Conservation (phyloP, 2,329 filamentous ascomycete genomes). For the Penicillium crustosum region DNA sequence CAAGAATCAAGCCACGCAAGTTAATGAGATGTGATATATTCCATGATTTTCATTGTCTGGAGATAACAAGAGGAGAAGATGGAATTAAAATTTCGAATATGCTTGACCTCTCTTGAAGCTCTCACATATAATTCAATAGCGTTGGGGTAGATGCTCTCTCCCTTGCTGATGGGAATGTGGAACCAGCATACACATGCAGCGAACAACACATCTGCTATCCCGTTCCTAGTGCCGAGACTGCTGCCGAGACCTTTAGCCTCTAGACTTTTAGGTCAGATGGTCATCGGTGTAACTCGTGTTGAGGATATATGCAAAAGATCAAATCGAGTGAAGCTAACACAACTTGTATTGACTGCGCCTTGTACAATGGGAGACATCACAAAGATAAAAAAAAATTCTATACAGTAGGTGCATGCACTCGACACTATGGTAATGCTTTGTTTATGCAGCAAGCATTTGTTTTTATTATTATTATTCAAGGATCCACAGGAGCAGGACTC, state of each 20-base stretch:
- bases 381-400: neutral
- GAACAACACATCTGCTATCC: slow-evolving; percentile 2
- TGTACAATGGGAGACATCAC: slow-evolving; percentile 2
- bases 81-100: neutral
- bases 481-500: slow-evolving; percentile 14
- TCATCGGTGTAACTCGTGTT: slow-evolving; percentile 2
- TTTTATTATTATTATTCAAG: slow-evolving; percentile 8
- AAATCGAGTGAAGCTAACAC: neutral
- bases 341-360: neutral
- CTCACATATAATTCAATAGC: slow-evolving; percentile 1
- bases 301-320: slow-evolving; percentile 6
- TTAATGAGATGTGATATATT: slow-evolving; percentile 4
- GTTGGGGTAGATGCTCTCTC: neutral
- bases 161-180: slow-evolving; percentile 14
- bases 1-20: slow-evolving; percentile 8
- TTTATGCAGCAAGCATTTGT: neutral
- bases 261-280: neutral
- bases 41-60: neutral
- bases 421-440: neutral
- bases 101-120: neutral
- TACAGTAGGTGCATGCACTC: neutral
- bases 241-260: neutral
- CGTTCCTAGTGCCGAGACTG: slow-evolving; percentile 2
- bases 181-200: slow-evolving; percentile 3
- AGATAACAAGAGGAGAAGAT: neutral